phyloP scores from a whole-genome alignment of 2,329 filamentous ascomycete species.

The Ascochyta fabae region DNA sequence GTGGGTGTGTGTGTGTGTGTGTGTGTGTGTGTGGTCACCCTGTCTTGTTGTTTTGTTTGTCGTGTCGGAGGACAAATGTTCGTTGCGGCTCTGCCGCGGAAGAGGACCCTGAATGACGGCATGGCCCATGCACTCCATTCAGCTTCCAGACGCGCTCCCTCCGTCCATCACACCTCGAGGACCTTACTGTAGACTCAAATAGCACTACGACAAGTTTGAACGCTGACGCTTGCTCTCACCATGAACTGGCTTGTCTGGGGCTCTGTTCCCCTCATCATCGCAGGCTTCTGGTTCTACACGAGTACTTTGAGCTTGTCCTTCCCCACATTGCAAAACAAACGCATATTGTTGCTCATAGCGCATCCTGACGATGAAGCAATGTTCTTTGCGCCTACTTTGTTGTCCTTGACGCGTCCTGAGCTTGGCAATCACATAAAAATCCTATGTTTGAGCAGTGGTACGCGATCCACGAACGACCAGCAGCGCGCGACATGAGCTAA shows the following conservation, averaged over 20 bases:
- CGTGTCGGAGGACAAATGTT: constrained; percentile 20
- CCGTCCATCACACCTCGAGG: neutral
- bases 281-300: constrained; percentile 57
- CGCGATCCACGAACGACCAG: constrained; percentile 8
- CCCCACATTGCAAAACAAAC: constrained; percentile 77
- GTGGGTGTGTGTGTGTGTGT: no score
- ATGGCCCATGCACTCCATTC: constrained; percentile 22
- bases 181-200: neutral
- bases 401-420: constrained; percentile 80
- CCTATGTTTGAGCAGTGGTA: constrained; percentile 86
- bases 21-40: neutral
- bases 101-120: constrained; percentile 21
- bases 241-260: constrained; percentile 53
- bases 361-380: constrained; percentile 99
- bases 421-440: constrained; percentile 93
- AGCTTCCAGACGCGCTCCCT: constrained; percentile 4
- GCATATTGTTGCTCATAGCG: constrained; percentile 90
- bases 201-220: neutral
- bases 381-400: constrained; percentile 93
- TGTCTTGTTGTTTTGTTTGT: constrained; percentile 4
- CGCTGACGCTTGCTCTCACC: neutral
- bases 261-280: constrained; percentile 51
- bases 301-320: constrained; percentile 57
- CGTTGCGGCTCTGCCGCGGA: constrained; percentile 29
- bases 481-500: neutral